Evolutionary conservation across 2,329 filamentous ascomycete genomes (phyloP).

Genomic region (Hymenoscyphus fraxineus): DNA sequence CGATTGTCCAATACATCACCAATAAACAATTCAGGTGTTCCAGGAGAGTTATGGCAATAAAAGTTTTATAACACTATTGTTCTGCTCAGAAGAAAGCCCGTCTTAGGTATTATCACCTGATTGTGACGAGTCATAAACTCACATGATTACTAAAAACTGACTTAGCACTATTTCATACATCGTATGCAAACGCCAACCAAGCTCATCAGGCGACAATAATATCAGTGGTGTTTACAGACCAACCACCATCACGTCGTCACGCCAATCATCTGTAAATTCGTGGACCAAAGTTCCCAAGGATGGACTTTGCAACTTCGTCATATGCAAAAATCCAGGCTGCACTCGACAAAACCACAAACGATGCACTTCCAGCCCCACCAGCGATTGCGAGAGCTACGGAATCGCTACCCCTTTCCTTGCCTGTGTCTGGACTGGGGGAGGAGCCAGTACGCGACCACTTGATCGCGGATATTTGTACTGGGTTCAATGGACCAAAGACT

Average conservation of each 20-base stretch:
- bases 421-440: slow-evolving; percentile 41
- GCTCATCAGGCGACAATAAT: too few relatives aligned
- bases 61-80: too few relatives aligned
- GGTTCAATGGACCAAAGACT: slow-evolving; percentile 33
- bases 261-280: too few relatives aligned
- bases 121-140: neutral
- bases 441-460: slow-evolving; percentile 42
- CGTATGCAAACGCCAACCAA: too few relatives aligned
- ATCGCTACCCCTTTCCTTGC: slow-evolving; percentile 37
- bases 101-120: slow-evolving; percentile 1
- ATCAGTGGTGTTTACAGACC: too few relatives aligned
- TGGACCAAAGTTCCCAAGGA: neutral
- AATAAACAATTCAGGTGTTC: too few relatives aligned
- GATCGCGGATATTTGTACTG: slow-evolving; percentile 42
- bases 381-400: slow-evolving; percentile 22
- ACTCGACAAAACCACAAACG: slow-evolving; percentile 22
- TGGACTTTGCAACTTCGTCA: slow-evolving; percentile 29
- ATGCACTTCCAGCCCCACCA: slow-evolving; percentile 26
- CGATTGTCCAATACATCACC: too few relatives aligned
- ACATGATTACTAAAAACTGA: too few relatives aligned
- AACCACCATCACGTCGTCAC: too few relatives aligned
- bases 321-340: slow-evolving; percentile 24
- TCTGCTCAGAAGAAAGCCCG: too few relatives aligned
- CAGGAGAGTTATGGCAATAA: too few relatives aligned
- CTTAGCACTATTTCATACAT: too few relatives aligned